Evolutionary conservation across 371 early-diverging fungal genomes (phyloP).

Genomic region (Saksenaea oblongispora): DNA sequence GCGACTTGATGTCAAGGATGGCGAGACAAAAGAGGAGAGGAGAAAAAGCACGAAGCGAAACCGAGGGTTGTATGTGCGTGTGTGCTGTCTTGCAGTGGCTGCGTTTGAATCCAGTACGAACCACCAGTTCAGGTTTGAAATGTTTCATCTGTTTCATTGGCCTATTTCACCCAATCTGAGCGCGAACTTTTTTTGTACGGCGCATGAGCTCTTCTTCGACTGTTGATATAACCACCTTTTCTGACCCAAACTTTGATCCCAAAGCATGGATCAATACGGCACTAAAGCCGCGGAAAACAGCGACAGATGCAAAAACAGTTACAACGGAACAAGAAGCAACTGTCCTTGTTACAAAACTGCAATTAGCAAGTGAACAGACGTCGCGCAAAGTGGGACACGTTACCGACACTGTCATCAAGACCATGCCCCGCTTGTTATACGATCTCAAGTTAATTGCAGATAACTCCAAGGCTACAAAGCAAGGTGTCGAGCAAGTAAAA

Average conservation of each 20-base stretch:
- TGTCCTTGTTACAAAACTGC: slow-evolving; percentile 60
- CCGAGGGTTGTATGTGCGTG: neutral
- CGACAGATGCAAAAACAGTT: slow-evolving; percentile 3
- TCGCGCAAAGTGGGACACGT: slow-evolving; percentile 53
- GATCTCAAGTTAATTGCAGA: slow-evolving; percentile 66
- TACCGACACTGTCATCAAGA: slow-evolving; percentile 49
- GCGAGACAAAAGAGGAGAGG: neutral
- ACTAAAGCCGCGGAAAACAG: slow-evolving; percentile 21
- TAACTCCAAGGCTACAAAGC: slow-evolving; percentile 53
- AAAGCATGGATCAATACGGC: slow-evolving; percentile 68
- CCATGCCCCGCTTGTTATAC: slow-evolving; percentile 66
- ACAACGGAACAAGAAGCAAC: slow-evolving; percentile 51
- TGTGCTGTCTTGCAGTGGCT: neutral
- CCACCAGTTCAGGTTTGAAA: neutral
- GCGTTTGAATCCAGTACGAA: neutral
- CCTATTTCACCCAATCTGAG: neutral
- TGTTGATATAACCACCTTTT: slow-evolving; percentile 27
- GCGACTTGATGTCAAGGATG: neutral
- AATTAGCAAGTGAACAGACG: slow-evolving; percentile 53
- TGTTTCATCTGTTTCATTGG: neutral
- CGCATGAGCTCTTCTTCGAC: slow-evolving; percentile 18
- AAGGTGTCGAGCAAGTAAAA: slow-evolving; percentile 49
- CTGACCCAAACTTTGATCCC: slow-evolving; percentile 56
- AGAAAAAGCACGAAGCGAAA: neutral
- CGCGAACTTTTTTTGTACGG: neutral